Conservation (phyloP, 73 alveolate species). For the Chromera velia region DNA sequence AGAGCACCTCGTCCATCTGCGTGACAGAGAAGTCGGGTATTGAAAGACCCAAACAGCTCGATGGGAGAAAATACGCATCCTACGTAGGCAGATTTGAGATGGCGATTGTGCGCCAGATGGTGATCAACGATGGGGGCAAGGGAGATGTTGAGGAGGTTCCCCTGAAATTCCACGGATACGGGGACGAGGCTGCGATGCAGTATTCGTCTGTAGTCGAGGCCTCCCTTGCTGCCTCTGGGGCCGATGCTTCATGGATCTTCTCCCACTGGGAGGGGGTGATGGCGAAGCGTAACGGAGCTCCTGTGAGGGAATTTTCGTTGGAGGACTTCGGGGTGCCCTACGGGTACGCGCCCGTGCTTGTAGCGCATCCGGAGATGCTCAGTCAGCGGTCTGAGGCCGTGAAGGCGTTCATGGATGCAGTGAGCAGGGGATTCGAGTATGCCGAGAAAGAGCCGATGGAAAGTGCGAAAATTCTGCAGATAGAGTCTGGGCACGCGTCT, state of each 20-base stretch:
- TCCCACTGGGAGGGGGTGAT: constrained; percentile 7
- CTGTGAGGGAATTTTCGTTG: neutral
- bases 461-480: neutral
- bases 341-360: constrained; percentile 1
- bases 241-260: constrained; percentile 8
- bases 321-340: constrained; percentile 4
- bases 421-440: neutral
- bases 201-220: neutral
- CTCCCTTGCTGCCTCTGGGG: neutral
- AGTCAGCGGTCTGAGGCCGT: neutral
- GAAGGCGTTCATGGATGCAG: neutral
- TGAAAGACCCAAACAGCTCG: neutral
- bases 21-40: neutral
- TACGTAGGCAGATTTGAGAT: constrained; percentile 8
- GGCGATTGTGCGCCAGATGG: neutral
- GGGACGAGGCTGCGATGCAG: neutral
- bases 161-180: neutral
- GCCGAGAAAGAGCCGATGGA: neutral
- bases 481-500: neutral
- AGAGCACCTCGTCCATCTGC: constrained; percentile 1
- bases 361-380: neutral
- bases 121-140: constrained; percentile 6
- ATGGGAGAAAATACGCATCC: constrained; percentile 1
- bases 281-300: neutral
- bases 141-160: neutral